Conservation (phyloP, 2,329 filamentous ascomycete species). For the Botrytis medusae region DNA sequence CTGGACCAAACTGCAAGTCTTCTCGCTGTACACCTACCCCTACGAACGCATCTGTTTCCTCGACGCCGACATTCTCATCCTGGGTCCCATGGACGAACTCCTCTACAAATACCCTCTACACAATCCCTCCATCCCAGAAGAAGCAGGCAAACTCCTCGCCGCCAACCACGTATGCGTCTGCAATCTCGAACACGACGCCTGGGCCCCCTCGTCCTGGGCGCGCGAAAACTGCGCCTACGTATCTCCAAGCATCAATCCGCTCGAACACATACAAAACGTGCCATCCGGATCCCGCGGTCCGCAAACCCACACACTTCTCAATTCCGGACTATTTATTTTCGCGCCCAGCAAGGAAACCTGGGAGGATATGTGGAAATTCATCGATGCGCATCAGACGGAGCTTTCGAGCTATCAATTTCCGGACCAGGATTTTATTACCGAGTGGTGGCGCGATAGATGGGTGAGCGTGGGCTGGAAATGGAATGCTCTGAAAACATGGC, state of each 20-base stretch:
- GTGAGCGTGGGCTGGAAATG: conserved; percentile 55
- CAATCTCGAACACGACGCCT: conserved; percentile 69
- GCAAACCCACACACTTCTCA: conserved; percentile 46
- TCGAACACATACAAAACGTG: not conserved
- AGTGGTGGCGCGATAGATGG: conserved; percentile 55
- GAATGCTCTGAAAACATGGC: conserved; percentile 2
- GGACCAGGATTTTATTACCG: conserved; percentile 57
- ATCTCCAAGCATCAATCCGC: too few species aligned
- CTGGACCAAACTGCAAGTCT: conserved; percentile 82
- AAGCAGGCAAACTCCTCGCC: conserved; percentile 50
- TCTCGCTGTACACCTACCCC: conserved; percentile 56
- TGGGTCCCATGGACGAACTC: conserved; percentile 83
- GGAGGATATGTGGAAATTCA: conserved; percentile 42
- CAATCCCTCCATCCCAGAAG: not conserved
- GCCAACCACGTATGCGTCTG: conserved; percentile 81
- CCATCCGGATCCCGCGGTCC: not conserved
- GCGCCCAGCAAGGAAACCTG: conserved; percentile 45
- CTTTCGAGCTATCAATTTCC: conserved; percentile 49
- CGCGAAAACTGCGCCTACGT: conserved; percentile 57
- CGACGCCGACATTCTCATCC: conserved; percentile 81
- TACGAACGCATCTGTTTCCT: conserved; percentile 76
- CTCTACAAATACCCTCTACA: conserved; percentile 67
- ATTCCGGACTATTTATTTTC: conserved; percentile 54
- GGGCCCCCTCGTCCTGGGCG: conserved; percentile 64
- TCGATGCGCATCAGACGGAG: not conserved